Percentiles rank a stretch among this genome's conserved stretches.
phyloP scores from a whole-genome alignment of 116 monocot genomes.

The Papilionanthe hybrid region DNA sequence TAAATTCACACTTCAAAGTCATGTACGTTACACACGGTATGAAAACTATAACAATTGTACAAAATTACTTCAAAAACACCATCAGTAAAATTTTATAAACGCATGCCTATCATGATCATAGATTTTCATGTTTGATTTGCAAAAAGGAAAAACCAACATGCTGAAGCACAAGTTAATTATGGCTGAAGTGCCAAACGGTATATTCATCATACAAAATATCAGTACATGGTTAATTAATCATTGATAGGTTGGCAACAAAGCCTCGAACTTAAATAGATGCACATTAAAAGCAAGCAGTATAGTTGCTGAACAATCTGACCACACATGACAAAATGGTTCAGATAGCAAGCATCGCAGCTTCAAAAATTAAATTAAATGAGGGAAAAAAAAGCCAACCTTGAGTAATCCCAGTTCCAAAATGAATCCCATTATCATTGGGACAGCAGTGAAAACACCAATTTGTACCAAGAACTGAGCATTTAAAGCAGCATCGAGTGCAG shows the following conservation, averaged over 20 bases:
- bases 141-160: not conserved
- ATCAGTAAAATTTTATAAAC: not conserved
- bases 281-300: not conserved
- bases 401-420: conserved; percentile 72
- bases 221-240: not conserved
- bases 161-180: not conserved
- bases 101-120: not conserved
- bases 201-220: not conserved
- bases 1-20: not conserved
- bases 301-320: not conserved
- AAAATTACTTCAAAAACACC: not conserved
- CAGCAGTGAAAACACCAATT: conserved; percentile 92
- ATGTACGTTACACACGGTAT: not conserved
- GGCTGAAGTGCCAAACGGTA: not conserved
- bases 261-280: not conserved
- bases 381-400: conserved; percentile 36
- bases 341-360: not conserved
- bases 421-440: conserved; percentile 98
- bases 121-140: not conserved
- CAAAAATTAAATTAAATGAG: not conserved
- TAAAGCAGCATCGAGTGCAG: conserved; percentile 82
- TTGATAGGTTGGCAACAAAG: not conserved
- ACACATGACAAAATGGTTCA: not conserved
- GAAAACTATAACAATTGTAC: not conserved
- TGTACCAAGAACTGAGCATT: conserved; percentile 97